Evolutionary conservation across 768 basidiomycete species (phyloP), one percentile per base, ranked within the genome.

Genomic region (Naganishia randhawae): DNA sequence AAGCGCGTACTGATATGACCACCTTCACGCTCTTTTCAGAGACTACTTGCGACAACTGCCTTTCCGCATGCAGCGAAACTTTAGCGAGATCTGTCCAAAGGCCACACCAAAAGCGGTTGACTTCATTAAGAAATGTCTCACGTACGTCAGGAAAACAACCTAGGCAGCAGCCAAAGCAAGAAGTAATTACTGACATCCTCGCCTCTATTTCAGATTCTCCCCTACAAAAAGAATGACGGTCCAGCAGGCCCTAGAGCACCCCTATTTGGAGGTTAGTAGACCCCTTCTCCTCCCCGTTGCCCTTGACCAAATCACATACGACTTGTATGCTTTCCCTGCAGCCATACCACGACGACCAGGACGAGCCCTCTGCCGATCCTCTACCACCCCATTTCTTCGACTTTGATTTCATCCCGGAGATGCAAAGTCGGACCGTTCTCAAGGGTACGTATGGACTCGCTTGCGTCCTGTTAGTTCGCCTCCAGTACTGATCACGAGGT

Each of bases 11-110:
- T 27, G 19, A 9, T 33, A 11, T 29, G 16, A 7, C 22, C 57
- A 31, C 39, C 33, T 19, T 27, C 10, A 5, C n/a, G 25, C 17
- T 7, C 61, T 27, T 27, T 42, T 70, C 63, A 84, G 92, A 63
- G 92, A 93, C 76, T 93, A 92, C 74, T 88, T 94, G 67, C 87
- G 92, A 1, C 89, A 92, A 0, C 82, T 95, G 17, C 91, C 91
- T 0, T 93, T 95, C 81, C 83, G 91, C 57, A 90, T 88, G 82
- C 88, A 88, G 75, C 87, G 84, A 75, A 84, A 86, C 51, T 89
- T 95, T 72, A 77, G 81, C 45, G 78, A 83, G 25, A 82, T 93
- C 63, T 92, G 90, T 75, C 87, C 88, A 0, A 86, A 86, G 55
- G 89, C 91, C 7, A 89, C 86, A 84, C 50, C 78, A 79, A 81